Base-by-base conservation (phyloP, 257 asterid species). In the Cruciata laevipes region DNA sequence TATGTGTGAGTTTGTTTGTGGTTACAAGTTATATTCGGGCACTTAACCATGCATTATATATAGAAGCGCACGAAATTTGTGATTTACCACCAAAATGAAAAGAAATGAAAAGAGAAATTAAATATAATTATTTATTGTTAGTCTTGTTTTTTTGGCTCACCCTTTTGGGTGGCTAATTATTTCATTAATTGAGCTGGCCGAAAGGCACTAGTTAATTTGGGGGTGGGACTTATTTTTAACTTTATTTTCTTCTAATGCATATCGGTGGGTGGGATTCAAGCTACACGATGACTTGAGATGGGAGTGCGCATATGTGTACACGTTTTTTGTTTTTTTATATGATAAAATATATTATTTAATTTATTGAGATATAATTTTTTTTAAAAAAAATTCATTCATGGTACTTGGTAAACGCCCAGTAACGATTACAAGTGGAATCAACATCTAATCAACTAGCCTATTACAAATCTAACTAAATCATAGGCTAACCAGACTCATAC, bases 1-100 rank as follows among this genome's bases (percentile, higher is more conserved):
- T 44, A 12, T 44, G 30, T n/a, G 63, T 7, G 71, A 67, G 52
- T 20, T 67, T 53, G 35, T n/a, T 20, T 52, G n/a, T 53, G 59
- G 37, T n/a, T 47, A 47, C 55, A 14, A 16, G 55, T 47, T 47
- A 14, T 3, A 47, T 47, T 47, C 55, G 55, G 55, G 3, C 55
- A 47, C 47, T 38, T 35, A 35, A 7, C 38, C 38, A 35, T 35
- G 7, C 4, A 23, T 2, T 20, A 66, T 30, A 27, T 61, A 61
- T 61, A 61, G 66, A 37, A 37, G 47, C 49, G 2, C 3, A 61
- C 66, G 20, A 1, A 31, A 7, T 7, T 61, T 32, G 27, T 32
- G 47, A 61, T 24, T 53, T 53, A 8, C 60, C 59, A 53, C 47
- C 11, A 32, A 37, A n/a, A n/a, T n/a, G n/a, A n/a, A n/a, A 21